A percentile compares a stretch with the other conserved stretches of the same genome.
Conservation (phyloP, 208 protist species). For the Acanthamoeba castellanii region DNA sequence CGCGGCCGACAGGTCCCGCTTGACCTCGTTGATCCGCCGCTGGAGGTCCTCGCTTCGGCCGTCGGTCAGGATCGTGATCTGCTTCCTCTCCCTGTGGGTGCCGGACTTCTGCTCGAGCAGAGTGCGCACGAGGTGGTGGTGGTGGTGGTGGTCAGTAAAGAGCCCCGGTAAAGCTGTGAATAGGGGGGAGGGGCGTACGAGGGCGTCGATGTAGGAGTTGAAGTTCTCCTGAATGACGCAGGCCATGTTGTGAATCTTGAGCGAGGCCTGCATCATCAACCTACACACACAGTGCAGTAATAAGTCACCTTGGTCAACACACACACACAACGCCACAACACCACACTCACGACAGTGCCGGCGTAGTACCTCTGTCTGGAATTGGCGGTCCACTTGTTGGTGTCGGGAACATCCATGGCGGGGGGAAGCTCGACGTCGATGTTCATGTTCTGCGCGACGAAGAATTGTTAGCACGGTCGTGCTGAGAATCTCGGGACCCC, state of each 20-base stretch:
- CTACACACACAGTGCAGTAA: neutral
- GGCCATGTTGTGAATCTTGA: conserved; percentile 63
- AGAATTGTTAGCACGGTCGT: neutral
- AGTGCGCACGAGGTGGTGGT: neutral
- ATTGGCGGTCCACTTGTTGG: conserved; percentile 65
- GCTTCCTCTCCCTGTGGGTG: conserved; percentile 14
- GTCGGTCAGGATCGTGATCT: conserved; percentile 57
- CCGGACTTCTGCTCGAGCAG: neutral
- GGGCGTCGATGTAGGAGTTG: conserved; percentile 49
- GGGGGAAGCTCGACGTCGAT: conserved; percentile 28
- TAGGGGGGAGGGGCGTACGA: neutral
- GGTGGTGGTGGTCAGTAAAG: too few relatives aligned
- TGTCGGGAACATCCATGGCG: conserved; percentile 66
- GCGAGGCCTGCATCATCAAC: conserved; percentile 42
- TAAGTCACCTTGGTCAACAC: neutral
- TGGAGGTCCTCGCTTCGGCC: conserved; percentile 56
- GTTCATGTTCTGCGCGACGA: conserved; percentile 42
- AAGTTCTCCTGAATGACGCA: conserved; percentile 64
- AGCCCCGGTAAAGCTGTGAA: neutral
- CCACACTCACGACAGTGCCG: too few relatives aligned
- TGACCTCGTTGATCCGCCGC: conserved; percentile 15
- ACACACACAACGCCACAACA: too few relatives aligned
- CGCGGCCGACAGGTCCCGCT: conserved; percentile 40
- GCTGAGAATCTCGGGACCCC: neutral
- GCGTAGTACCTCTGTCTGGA: neutral